Evolutionary conservation across 225 moss, liverwort and hornwort genomes (phyloP), one percentile per base, ranked within the genome.

Genomic region (Polytrichum commune): DNA sequence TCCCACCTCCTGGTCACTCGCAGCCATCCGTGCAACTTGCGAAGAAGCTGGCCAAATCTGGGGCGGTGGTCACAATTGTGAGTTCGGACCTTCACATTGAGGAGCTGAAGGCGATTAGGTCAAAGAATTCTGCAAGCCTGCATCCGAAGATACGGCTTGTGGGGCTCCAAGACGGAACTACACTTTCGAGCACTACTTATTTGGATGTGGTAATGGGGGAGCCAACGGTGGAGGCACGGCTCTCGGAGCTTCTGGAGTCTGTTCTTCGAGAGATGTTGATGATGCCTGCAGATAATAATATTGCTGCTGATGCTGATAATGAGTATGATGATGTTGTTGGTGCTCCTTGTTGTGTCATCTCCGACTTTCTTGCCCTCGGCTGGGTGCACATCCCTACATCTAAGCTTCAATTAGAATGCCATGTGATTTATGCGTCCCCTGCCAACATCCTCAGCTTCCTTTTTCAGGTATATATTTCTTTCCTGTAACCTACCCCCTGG

Each of bases 41-140:
- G 13, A 68, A 13, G 46, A 53, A 53, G 19, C 24, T 68, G 54
- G 68, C 68, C 22, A 24, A 53, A 24, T 8, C 53, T 26, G 68
- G 68, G 19, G 18, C 35, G n/a, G 53, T 23, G 24, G 67, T 68
- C 53, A 68, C 67, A 8, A 53, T 68, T 68, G 53, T 68, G n/a
- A 68, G 67, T 54, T 6, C 67, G 24, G 53, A 54, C 53, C n/a
- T 26, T 6, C 67, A 68, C 23, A 53, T 68, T 25, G 67, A 46
- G 46, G 54, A 68, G 27, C 46, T 68, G 16, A 58, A 58, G 20
- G 58, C 7, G 7, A 0, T 22, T 8, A 46, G 16, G 46, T 13
- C 46, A 46, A 20, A 20, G 24, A 25, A 54, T 26, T 5, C 25
- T 5, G 13, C 53, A 23, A 6, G 18, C 2, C 5, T 23, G 9